These are phyloP conservation scores for Daldinia grandis DNA, from an alignment of 495 filamentous ascomycete species.

Conservation along the genomic window DNA sequence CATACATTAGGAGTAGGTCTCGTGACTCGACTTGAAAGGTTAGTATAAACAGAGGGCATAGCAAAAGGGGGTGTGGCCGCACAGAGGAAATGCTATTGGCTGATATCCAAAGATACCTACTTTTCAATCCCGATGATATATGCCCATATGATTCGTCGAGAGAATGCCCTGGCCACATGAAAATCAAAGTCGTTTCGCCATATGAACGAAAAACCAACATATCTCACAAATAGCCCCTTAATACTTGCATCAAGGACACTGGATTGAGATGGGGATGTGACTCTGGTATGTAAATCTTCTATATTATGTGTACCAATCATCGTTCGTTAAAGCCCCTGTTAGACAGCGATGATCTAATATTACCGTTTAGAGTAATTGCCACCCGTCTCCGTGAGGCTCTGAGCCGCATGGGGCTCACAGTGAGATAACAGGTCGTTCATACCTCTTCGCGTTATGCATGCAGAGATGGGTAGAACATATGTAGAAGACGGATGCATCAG, in stretches of 20 bases:
- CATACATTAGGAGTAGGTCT: too few relatives aligned
- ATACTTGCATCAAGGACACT: neutral
- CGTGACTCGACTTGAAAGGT: too few relatives aligned
- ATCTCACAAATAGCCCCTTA: neutral
- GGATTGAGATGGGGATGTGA: neutral
- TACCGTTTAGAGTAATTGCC: neutral
- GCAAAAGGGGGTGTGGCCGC: neutral
- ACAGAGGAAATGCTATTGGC: neutral
- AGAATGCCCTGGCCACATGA: neutral
- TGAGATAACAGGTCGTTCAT: neutral
- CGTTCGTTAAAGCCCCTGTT: neutral
- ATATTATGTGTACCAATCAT: neutral
- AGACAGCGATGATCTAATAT: neutral
- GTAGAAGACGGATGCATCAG: neutral
- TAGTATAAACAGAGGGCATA: neutral
- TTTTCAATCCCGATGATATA: neutral
- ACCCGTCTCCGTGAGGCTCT: neutral
- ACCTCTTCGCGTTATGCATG: neutral
- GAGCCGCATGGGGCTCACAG: conserved; percentile 1
- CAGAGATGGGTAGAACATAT: neutral
- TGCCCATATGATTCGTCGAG: neutral
- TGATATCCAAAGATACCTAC: neutral
- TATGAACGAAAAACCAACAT: neutral
- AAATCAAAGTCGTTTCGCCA: neutral
- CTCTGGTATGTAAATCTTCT: neutral